These are phyloP conservation scores for Daldinia grandis DNA, from an alignment of 495 filamentous ascomycete genomes.

Conservation along the genomic window DNA sequence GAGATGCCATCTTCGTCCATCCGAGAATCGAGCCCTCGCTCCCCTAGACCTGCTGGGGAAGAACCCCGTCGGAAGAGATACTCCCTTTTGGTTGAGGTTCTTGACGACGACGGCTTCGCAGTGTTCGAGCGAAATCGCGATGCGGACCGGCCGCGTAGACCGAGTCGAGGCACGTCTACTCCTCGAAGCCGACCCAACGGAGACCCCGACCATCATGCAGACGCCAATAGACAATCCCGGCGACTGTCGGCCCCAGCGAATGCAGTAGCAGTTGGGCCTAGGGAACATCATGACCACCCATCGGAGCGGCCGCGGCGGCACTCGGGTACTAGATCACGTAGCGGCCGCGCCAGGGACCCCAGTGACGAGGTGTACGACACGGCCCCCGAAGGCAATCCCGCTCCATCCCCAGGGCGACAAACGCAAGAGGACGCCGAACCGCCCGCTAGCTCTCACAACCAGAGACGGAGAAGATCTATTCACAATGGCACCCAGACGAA, in stretches of 20 bases:
- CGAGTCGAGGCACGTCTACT: background rate
- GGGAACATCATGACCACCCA: background rate
- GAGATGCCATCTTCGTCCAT: slow-evolving; percentile 12
- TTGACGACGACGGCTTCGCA: slow-evolving; percentile 17
- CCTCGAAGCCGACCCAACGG: background rate
- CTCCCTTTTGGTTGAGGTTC: slow-evolving; percentile 21
- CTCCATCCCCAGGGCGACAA: background rate
- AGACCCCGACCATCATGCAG: background rate
- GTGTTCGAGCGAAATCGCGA: background rate
- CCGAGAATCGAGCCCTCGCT: background rate
- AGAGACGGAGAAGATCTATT: background rate
- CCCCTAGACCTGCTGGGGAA: background rate
- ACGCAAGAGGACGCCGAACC: background rate
- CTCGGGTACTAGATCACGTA: background rate
- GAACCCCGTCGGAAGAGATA: slow-evolving; percentile 23
- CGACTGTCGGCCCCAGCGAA: background rate
- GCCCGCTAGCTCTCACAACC: background rate
- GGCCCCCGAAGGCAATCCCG: background rate
- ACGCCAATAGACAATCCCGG: background rate
- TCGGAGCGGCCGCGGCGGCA: background rate
- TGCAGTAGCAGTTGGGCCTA: background rate
- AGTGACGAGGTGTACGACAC: background rate
- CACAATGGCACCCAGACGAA: background rate
- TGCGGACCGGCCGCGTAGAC: background rate
- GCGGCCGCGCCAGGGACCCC: background rate